Base-by-base conservation (phyloP, 148 eudicot species). In the Camellia japonica region DNA sequence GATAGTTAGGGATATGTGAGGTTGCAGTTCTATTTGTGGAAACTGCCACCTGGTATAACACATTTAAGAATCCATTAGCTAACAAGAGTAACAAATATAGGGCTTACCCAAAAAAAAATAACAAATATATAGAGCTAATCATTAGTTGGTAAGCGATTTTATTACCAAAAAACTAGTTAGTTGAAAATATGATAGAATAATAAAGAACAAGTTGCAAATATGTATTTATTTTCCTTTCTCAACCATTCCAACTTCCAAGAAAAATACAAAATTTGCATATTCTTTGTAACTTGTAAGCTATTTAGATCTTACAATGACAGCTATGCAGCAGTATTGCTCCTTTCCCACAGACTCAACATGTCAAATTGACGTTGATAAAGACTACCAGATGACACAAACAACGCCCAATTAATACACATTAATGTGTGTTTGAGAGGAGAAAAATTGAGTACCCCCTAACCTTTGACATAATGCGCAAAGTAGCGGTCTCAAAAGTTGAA, bases 1-100 rank as follows among this genome's bases (percentile, higher is more conserved):
- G 95, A 81, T 94, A 94, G 82, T 91, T 94, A 1, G 98, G 98
- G 54, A 94, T 89, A 60, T 92, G 98, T n/a, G 97, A 89, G 18
- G 95, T 94, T 66, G 97, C 92, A 2, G 86, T 79, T 20, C 97
- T 89, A 79, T 93, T 94, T 4, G 98, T 94, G 4, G 98, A 94
- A 76, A 89, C 88, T 54, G 98, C 97, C 75, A 94, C 97, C 98
- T 94, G 85, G 77, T 82, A 74, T 23, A 75, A 58, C 65, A 77
- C 56, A 84, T 15, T 78, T 15, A 76, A 60, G 55, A 72, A 30
- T 12, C 62, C 15, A 78, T 77, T 38, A 86, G 69, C 77, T 8
- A 44, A 9, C 58, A 7, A 64, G 38, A 30, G 51, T 14, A 15
- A 65, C 9, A 15, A 19, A 30, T 30, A 30, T 30, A 30, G 38